A percentile compares a stretch with the other conserved stretches of the same genome.
Conservation (phyloP, 2,329 filamentous ascomycete genomes). For the Apiospora koreana region DNA sequence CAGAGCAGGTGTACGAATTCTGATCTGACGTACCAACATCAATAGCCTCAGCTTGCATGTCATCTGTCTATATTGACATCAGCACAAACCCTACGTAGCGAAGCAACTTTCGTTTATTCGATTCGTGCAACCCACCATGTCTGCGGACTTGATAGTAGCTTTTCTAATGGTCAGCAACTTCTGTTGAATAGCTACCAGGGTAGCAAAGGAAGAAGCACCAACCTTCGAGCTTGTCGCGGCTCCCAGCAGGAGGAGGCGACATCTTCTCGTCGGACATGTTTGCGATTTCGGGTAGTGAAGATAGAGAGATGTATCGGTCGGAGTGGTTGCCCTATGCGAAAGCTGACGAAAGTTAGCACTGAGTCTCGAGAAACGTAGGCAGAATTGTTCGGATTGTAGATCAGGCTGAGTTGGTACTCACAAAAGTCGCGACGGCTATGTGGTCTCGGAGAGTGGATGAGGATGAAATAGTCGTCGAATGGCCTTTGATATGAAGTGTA, state of each 20-base stretch:
- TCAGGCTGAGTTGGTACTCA: not conserved
- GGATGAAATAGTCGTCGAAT: not conserved
- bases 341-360: not conserved
- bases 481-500: not conserved
- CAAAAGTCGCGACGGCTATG: not conserved
- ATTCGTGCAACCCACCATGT: conserved; percentile 72
- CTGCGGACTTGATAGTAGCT: conserved; percentile 97
- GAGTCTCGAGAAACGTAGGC: not conserved
- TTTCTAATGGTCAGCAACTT: conserved; percentile 20
- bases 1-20: not conserved
- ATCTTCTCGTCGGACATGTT: conserved; percentile 29
- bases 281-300: not conserved
- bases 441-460: not conserved
- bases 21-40: conserved; percentile 76
- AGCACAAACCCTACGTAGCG: conserved; percentile 23
- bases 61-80: conserved; percentile 71
- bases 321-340: not conserved
- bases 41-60: conserved; percentile 95
- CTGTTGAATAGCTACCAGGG: not conserved
- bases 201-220: conserved; percentile 18
- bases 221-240: conserved; percentile 35
- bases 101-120: conserved; percentile 14
- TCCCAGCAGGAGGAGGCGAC: conserved; percentile 27
- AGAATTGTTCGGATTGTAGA: not conserved
- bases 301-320: not conserved